phyloP scores from a whole-genome alignment of 176 grass and related monocot genomes.

The Avena atlantica region DNA sequence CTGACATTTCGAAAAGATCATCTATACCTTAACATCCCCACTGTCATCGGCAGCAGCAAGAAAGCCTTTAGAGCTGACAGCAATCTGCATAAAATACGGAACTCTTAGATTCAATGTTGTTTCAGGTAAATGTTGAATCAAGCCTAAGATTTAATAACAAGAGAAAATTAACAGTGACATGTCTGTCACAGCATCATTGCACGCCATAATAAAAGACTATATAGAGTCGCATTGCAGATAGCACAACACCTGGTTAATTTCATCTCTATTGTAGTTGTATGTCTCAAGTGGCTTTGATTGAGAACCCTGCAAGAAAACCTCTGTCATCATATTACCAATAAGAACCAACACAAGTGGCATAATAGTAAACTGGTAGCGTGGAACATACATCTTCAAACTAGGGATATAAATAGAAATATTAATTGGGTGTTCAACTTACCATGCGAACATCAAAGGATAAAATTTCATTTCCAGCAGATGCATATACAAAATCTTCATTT shows the following conservation, averaged over 20 bases:
- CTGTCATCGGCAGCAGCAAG: slow-evolving; percentile 93
- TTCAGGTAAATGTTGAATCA: slow-evolving; percentile 5
- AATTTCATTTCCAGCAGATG: slow-evolving; percentile 68
- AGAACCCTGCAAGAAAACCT: slow-evolving; percentile 64
- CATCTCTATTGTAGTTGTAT: slow-evolving; percentile 95
- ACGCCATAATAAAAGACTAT: slow-evolving; percentile 15
- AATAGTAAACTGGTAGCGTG: not conserved
- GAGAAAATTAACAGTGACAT: slow-evolving; percentile 1
- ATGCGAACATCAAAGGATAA: slow-evolving; percentile 72
- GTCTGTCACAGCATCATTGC: slow-evolving; percentile 1
- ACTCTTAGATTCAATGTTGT: slow-evolving; percentile 24
- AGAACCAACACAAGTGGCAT: slow-evolving; percentile 37
- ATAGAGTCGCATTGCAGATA: slow-evolving; percentile 19
- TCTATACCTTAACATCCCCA: slow-evolving; percentile 92
- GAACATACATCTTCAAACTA: slow-evolving; percentile 17
- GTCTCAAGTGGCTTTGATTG: slow-evolving; percentile 76
- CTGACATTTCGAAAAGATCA: not conserved
- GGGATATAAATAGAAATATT: slow-evolving; percentile 23
- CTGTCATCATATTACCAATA: slow-evolving; percentile 36
- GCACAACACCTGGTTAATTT: slow-evolving; percentile 89
- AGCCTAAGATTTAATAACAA: not conserved
- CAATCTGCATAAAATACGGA: slow-evolving; percentile 62
- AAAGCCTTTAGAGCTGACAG: slow-evolving; percentile 78
- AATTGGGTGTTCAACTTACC: slow-evolving; percentile 52
- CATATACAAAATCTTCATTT: slow-evolving; percentile 87